Evolutionary conservation across 345 rosid genomes (phyloP).

Genomic region (Jatropha curcas): DNA sequence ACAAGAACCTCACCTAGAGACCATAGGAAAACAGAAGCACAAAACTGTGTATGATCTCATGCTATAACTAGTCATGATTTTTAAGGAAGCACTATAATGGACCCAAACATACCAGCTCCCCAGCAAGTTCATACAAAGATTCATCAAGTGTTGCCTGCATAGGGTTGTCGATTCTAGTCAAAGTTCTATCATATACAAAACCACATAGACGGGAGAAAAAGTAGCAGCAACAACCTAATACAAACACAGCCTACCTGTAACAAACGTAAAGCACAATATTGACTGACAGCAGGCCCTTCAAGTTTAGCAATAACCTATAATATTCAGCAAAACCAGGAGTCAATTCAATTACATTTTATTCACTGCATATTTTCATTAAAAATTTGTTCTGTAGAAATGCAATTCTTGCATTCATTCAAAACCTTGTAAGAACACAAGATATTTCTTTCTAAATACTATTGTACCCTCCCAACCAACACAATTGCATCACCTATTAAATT

Average conservation of each 20-base stretch:
- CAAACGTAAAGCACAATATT: slow-evolving; percentile 90
- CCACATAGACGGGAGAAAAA: background rate
- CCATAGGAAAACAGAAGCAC: slow-evolving; percentile 14
- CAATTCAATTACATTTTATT: background rate
- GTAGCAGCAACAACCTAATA: background rate
- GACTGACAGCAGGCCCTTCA: slow-evolving; percentile 98
- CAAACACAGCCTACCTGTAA: slow-evolving; percentile 58
- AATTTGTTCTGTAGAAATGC: background rate
- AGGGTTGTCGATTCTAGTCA: slow-evolving; percentile 25
- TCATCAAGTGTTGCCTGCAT: slow-evolving; percentile 96
- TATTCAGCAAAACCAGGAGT: slow-evolving; percentile 18
- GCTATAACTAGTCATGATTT: slow-evolving; percentile 14
- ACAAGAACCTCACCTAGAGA: slow-evolving; percentile 86
- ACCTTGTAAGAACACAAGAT: background rate
- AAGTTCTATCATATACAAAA: slow-evolving; percentile 9
- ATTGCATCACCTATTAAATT: background rate
- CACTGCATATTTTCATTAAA: background rate
- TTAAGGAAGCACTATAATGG: slow-evolving; percentile 17
- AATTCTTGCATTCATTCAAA: background rate
- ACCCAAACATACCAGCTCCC: slow-evolving; percentile 76
- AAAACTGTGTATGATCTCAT: slow-evolving; percentile 1
- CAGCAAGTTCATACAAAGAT: slow-evolving; percentile 96
- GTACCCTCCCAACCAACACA: background rate
- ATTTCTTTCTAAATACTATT: background rate
- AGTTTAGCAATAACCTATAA: slow-evolving; percentile 92